These are phyloP conservation scores for Scedosporium minutisporum DNA, from an alignment of 2,329 filamentous ascomycete genomes.

Conservation along the genomic window DNA sequence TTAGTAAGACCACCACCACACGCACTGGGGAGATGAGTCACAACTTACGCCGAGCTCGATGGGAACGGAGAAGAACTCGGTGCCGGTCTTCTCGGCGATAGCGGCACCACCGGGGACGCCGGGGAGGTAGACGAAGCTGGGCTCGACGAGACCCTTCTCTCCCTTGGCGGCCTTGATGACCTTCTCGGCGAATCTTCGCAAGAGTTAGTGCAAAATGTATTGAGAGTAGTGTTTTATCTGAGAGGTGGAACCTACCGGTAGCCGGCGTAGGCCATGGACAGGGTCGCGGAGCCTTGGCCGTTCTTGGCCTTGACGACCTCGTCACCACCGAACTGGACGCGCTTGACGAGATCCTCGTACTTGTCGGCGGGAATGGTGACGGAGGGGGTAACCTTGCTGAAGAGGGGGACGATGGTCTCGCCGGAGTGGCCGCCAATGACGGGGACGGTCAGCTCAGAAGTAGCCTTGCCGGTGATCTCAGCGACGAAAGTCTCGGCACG, in stretches of 20 bases:
- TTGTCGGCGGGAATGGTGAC: constrained; percentile 81
- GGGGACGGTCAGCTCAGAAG: constrained; percentile 74
- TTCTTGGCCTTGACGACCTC: constrained; percentile 95
- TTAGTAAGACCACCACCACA: constrained; percentile 17
- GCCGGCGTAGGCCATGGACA: constrained; percentile 93
- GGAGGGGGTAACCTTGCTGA: constrained; percentile 77
- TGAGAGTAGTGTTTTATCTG: neutral
- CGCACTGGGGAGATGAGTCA: neutral
- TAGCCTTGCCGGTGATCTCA: constrained; percentile 70
- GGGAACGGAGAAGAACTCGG: constrained; percentile 93
- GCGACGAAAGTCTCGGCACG: constrained; percentile 95
- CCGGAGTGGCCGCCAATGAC: constrained; percentile 97
- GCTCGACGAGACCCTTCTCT: constrained; percentile 87
- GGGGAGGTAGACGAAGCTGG: constrained; percentile 89
- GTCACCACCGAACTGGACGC: constrained; percentile 96
- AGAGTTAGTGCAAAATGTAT: neutral
- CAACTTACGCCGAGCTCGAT: constrained; percentile 84
- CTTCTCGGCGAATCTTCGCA: constrained; percentile 76
- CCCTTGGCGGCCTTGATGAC: constrained; percentile 81
- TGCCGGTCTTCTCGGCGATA: constrained; percentile 72
- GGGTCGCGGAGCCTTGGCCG: constrained; percentile 77
- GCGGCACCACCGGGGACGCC: constrained; percentile 81
- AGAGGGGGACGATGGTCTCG: constrained; percentile 94
- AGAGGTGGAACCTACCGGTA: constrained; percentile 55
- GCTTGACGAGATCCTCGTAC: constrained; percentile 82